A percentile compares a stretch with the other conserved stretches of the same genome.
Evolutionary conservation across 108 stramenopile species (phyloP).

Genomic region (Conticribra weissflogii): DNA sequence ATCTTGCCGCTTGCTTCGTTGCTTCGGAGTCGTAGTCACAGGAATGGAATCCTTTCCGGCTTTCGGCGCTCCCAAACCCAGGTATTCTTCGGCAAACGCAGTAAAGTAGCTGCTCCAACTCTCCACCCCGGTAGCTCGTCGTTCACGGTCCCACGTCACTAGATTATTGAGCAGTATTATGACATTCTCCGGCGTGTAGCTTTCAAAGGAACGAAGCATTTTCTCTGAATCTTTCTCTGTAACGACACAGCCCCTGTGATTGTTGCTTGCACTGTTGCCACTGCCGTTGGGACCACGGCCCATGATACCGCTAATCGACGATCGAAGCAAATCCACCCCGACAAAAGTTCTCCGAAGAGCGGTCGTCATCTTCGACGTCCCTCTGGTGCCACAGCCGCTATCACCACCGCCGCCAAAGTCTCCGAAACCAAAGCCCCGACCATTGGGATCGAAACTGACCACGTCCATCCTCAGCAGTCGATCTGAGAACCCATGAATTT

Average conservation of each 20-base stretch:
- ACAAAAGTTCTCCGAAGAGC: slow-evolving; percentile 11
- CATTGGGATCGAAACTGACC: slow-evolving; percentile 7
- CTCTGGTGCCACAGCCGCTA: background rate
- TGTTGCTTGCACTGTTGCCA: too few species aligned
- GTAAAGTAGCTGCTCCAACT: slow-evolving; percentile 4
- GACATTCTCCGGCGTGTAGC: slow-evolving; percentile 17
- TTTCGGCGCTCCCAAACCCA: slow-evolving; percentile 22
- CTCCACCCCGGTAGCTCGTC: slow-evolving; percentile 15
- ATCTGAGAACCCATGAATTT: slow-evolving; percentile 34
- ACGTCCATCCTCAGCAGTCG: slow-evolving; percentile 28
- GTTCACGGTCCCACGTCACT: slow-evolving; percentile 18
- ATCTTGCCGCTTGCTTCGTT: background rate
- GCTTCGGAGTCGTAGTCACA: too few species aligned
- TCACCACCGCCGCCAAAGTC: too few species aligned
- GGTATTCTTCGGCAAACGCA: slow-evolving; percentile 10
- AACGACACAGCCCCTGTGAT: too few species aligned
- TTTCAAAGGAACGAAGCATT: too few species aligned
- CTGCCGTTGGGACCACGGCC: too few species aligned
- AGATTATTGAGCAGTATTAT: slow-evolving; percentile 19
- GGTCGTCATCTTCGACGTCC: background rate
- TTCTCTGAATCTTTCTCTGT: too few species aligned
- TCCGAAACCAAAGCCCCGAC: too few species aligned
- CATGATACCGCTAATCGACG: slow-evolving; percentile 2
- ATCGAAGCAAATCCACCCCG: slow-evolving; percentile 9
- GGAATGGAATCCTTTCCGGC: slow-evolving; percentile 8